Evolutionary conservation across 148 eudicot genomes (phyloP), one percentile per base, ranked within the genome.

Genomic region (Cornus kousa): DNA sequence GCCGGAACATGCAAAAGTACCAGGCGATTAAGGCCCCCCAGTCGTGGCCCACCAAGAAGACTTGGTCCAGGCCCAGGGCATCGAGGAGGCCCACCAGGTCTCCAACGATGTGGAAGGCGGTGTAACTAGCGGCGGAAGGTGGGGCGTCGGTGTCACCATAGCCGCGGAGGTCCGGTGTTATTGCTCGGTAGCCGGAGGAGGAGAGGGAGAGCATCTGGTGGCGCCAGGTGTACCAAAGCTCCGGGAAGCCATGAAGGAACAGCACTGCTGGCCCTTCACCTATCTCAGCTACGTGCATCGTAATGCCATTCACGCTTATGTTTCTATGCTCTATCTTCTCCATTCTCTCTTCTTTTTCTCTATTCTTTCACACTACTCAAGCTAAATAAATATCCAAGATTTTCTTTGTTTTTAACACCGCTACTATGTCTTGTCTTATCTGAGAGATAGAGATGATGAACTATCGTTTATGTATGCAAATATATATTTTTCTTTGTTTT

Each of bases 161-260:
- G 11, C 93, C 93, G 5, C 93, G 83, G 78, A 90, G 81, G 81
- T 90, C 93, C 10, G 91, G 91, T 14, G 91, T 90, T 28, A 90
- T 82, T n/a, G 87, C 82, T 16, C 81, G 88, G 85, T 85, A 88
- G 10, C 93, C 90, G 65, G 74, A 79, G 39, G 82, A 43, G 12
- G 91, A 82, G 43, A 90, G 80, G 31, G 76, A 73, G 12, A 87
- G 65, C 75, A 90, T 88, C 83, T 90, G 93, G 86, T 88, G 90
- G n/a, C 91, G 86, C 93, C 93, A 90, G 0, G 91, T 43, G 91
- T 88, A 88, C 93, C 93, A 90, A 33, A 90, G 87, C 48, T 90
- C 91, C 0, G 93, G 93, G 80, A 90, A 90, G 48, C 93, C 93
- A 73, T 90, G 93, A 43, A 90, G 72, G 83, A 91, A 88, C 20